Percentiles rank a stretch among this genome's conserved stretches.
These are phyloP conservation scores for Hypholoma sublateritium DNA, from an alignment of 768 basidiomycete genomes.

Conservation along the genomic window DNA sequence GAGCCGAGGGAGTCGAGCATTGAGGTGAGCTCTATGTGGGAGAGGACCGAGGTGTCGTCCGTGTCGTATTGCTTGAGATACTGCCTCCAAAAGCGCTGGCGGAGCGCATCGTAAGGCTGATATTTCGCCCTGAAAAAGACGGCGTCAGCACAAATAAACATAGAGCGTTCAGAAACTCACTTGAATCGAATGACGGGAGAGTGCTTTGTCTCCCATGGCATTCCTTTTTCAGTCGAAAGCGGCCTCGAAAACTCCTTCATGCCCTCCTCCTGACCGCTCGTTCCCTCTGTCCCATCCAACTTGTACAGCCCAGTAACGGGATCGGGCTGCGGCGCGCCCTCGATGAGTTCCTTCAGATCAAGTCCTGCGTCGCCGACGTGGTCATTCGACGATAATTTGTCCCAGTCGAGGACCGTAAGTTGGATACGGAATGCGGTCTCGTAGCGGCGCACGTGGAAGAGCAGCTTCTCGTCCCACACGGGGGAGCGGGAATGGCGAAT, in stretches of 20 bases:
- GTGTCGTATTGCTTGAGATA: constrained; percentile 90
- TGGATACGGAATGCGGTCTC: constrained; percentile 79
- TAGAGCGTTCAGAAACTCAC: constrained; percentile 33
- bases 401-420: constrained; percentile 92
- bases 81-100: constrained; percentile 88
- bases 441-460: constrained; percentile 91
- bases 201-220: constrained; percentile 71
- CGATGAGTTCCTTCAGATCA: constrained; percentile 69
- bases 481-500: constrained; percentile 84
- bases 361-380: constrained; percentile 79
- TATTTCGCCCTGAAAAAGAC: constrained; percentile 74
- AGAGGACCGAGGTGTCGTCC: constrained; percentile 74
- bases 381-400: constrained; percentile 89
- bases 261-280: constrained; percentile 71
- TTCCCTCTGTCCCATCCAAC: constrained; percentile 44
- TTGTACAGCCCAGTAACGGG: constrained; percentile 53
- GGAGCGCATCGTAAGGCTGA: constrained; percentile 90
- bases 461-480: constrained; percentile 90
- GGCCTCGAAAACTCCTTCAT: constrained; percentile 77
- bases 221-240: constrained; percentile 59
- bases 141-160: not conserved
- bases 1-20: constrained; percentile 98
- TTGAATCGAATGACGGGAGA: constrained; percentile 68
- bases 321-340: constrained; percentile 64
- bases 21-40: constrained; percentile 84